Percentiles rank a stretch among this genome's conserved stretches.
Conservation (phyloP, 441 rosid species). For the Erodium trifolium region DNA sequence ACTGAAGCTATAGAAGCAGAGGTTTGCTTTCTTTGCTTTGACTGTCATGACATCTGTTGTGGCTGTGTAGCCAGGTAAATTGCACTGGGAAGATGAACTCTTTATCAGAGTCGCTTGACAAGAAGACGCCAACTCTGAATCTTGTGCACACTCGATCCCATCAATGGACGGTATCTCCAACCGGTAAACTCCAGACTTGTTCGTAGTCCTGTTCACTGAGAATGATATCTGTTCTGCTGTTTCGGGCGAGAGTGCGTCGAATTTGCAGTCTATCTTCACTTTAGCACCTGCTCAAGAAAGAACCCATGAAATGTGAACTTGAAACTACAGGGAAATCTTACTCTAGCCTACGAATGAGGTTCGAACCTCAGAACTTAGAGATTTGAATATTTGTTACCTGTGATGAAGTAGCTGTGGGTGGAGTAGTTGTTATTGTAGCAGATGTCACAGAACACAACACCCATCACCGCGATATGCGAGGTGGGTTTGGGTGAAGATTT, state of each 20-base stretch:
- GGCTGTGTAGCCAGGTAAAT: slow-evolving; percentile 68
- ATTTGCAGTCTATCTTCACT: slow-evolving; percentile 73
- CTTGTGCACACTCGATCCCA: slow-evolving; percentile 63
- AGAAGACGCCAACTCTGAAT: slow-evolving; percentile 43
- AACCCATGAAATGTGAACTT: not conserved
- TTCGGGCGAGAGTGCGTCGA: slow-evolving; percentile 50
- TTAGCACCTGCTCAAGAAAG: slow-evolving; percentile 51
- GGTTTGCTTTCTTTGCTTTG: slow-evolving; percentile 52
- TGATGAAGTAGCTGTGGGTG: slow-evolving; percentile 87
- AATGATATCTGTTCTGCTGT: slow-evolving; percentile 54
- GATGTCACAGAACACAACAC: slow-evolving; percentile 86
- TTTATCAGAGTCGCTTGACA: slow-evolving; percentile 65
- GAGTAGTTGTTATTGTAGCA: slow-evolving; percentile 96
- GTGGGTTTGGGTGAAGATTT: slow-evolving; percentile 24
- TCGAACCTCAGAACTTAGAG: not conserved
- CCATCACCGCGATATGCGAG: slow-evolving; percentile 67
- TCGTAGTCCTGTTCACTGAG: slow-evolving; percentile 84
- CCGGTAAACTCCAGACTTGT: slow-evolving; percentile 65
- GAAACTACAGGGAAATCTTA: not conserved
- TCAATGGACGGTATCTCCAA: slow-evolving; percentile 65
- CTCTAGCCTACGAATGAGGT: too few relatives aligned
- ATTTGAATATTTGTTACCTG: slow-evolving; percentile 33
- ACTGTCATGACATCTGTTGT: slow-evolving; percentile 65
- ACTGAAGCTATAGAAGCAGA: slow-evolving; percentile 67
- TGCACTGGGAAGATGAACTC: slow-evolving; percentile 54